Base-by-base conservation (phyloP, 2,329 filamentous ascomycete species). In the Phaeosphaeriaceae sp. region DNA sequence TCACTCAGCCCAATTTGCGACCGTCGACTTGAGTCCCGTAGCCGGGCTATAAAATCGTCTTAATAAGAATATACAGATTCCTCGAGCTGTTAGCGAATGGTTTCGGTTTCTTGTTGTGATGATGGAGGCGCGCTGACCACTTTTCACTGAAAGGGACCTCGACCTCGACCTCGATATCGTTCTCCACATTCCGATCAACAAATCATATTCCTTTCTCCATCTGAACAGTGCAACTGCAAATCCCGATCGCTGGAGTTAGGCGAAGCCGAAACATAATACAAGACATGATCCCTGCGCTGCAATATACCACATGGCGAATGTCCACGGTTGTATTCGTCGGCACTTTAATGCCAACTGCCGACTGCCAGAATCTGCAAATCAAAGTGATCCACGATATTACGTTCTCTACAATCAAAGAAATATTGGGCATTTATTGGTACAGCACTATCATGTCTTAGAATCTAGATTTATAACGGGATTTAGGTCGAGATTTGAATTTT, bases 271-370 rank as follows among this genome's bases (percentile, higher is more conserved):
- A n/a, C 15, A 29, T 13, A n/a, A 6, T 12, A 18, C 38, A 32
- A 32, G 38, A 21, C n/a, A 26, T 2, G 18, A 32, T 11, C 32
- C 33, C 15, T 44, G 42, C 18, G n/a, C 15, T 15, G 23, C 12
- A 38, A 45, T 45, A 11, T 45, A 39, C 23, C 42, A 38, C 42
- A 38, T 45, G 42, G 42, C 42, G 20, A 32, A 32, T 38, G 33
- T 11, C 18, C 9, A 17, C 43, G 39, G 44, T 28, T 45, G 29
- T 49, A 48, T 55, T 54, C 47, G 52, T 58, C 58, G 58, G 56
- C 52, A 60, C 43, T 62, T 35, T 51, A 46, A 48, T 38, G 16
- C 32, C 54, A 61, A 60, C 55, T 63, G 48, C 56, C 54, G 60
- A 48, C 42, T 39, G 41, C 12, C 17, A 16, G 4, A 40, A 23